phyloP scores from a whole-genome alignment of 1,284 basidiomycete species.

The Inonotus hispidus region DNA sequence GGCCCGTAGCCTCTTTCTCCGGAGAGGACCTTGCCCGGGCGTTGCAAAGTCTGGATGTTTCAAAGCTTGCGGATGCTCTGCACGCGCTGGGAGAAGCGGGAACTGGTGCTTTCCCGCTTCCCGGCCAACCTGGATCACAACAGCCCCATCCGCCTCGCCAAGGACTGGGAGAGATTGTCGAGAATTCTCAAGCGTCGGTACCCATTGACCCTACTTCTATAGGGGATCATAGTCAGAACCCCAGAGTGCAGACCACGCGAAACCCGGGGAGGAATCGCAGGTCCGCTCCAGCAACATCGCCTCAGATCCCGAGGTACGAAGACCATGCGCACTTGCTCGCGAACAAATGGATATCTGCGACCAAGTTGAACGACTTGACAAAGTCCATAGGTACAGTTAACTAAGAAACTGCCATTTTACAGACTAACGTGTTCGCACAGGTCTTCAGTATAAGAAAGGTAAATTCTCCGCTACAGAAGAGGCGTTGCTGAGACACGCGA shows the following conservation, averaged over 20 bases:
- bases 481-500: slow-evolving; percentile 53
- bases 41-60: slow-evolving; percentile 64
- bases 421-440: slow-evolving; percentile 33
- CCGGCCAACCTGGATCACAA: background rate
- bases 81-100: slow-evolving; percentile 57
- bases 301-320: slow-evolving; percentile 28
- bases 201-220: background rate
- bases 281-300: slow-evolving; percentile 26
- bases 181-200: background rate
- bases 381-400: slow-evolving; percentile 50
- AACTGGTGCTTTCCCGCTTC: slow-evolving; percentile 22
- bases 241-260: slow-evolving; percentile 24
- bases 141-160: background rate
- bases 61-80: slow-evolving; percentile 60
- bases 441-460: slow-evolving; percentile 77
- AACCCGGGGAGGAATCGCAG: slow-evolving; percentile 31
- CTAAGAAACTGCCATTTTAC: slow-evolving; percentile 5
- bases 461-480: slow-evolving; percentile 78
- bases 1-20: slow-evolving; percentile 5
- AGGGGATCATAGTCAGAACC: slow-evolving; percentile 23
- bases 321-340: slow-evolving; percentile 50
- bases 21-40: slow-evolving; percentile 63
- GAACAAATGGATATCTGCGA: slow-evolving; percentile 69
- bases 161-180: background rate
- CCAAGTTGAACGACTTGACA: slow-evolving; percentile 61